Evolutionary conservation across 345 rosid genomes (phyloP), one percentile per base, ranked within the genome.

Genomic region (Erysimum cheiranthoides): DNA sequence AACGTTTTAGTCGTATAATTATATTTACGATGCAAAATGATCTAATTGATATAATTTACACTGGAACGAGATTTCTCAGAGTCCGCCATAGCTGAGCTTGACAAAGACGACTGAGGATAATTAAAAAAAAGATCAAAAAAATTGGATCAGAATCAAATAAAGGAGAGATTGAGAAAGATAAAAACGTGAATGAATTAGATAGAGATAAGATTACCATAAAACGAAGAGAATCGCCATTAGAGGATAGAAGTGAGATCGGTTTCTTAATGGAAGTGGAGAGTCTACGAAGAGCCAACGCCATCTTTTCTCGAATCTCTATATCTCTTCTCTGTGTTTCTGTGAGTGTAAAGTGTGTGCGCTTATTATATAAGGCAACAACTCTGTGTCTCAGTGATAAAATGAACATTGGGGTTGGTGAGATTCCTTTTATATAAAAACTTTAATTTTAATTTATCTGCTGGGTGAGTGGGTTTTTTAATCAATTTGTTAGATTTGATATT

Each of bases 241-340:
- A 54, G 71, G 67, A 76, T 50, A 70, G 5, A 16, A 58, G 47
- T 8, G 63, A 80, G 82, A 83, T 59, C 54, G 89, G 83, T n/a
- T 73, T 73, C 56, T 66, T 76, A 56, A 85, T 34, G 76, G 85
- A 82, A 78, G 89, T 67, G 63, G 92, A 82, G 79, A 91, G 81
- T 61, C 88, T 83, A 61, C 93, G 89, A 76, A 93, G 90, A 75
- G 90, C 89, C 76, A 84, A 78, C 49, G 93, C 87, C 90, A 85
- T 81, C 10, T 38, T 76, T 4, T 39, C 10, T 21, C 25, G 25
- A 21, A 75, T 70, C 61, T 61, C 57, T 52, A n/a, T 49, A 31
- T 70, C 66, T 54, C 61, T 46, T 71, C 57, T 56, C 25, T 73
- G 5, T 42, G 5, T 42, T 9, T 75, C 8, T 63, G 11, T 61